A percentile compares a stretch with the other conserved stretches of the same genome.
Conservation (phyloP, 768 basidiomycete species). For the Hygrocybe punicea region DNA sequence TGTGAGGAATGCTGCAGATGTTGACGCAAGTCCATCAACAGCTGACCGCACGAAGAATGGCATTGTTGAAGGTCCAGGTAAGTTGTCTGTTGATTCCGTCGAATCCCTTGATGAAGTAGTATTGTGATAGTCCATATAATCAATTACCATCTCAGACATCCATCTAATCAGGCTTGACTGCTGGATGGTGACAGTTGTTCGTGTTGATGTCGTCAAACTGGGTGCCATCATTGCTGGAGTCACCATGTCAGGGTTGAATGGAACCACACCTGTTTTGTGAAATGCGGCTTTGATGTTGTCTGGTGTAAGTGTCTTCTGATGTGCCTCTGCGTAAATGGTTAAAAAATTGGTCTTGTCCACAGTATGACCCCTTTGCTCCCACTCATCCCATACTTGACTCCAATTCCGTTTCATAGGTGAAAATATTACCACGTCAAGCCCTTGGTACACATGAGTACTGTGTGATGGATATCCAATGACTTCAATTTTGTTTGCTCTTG, state of each 20-base stretch:
- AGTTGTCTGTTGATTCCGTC: background rate
- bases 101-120: background rate
- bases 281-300: conserved; percentile 18
- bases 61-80: background rate
- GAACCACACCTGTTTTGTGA: conserved; percentile 18
- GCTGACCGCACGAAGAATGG: background rate
- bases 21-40: background rate
- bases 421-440: conserved; percentile 19
- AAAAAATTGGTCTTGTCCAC: conserved; percentile 32
- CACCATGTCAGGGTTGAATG: conserved; percentile 20
- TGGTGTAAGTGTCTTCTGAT: conserved; percentile 8
- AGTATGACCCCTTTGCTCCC: conserved; percentile 9
- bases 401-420: conserved; percentile 11
- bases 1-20: background rate
- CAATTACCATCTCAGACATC: background rate
- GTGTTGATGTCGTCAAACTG: conserved; percentile 19
- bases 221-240: conserved; percentile 24
- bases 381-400: conserved; percentile 13
- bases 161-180: background rate
- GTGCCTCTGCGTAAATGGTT: conserved; percentile 14
- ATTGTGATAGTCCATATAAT: background rate
- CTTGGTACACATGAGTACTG: conserved; percentile 21
- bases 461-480: conserved; percentile 29
- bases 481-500: conserved; percentile 24
- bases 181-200: conserved; percentile 16